Base-by-base conservation (phyloP, 208 protist genomes). In the Leishmania arabica region DNA sequence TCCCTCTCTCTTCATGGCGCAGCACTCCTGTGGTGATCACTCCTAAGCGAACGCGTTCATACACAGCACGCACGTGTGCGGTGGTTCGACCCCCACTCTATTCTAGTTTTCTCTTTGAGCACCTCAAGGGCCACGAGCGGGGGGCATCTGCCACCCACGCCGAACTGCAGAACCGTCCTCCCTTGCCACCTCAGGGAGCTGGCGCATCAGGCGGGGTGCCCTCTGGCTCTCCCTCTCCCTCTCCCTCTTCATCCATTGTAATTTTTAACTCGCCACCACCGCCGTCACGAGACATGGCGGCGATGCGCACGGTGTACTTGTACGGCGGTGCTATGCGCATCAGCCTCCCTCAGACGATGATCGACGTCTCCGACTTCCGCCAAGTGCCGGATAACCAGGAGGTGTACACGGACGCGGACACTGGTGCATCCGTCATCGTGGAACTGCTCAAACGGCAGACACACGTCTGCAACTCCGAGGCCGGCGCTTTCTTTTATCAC, bases 301-400 rank as follows among this genome's bases (percentile, higher is more conserved):
- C 64, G 37, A 77, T 34, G 64, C 81, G 64, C 17, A 77, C 49
- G 31, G 84, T 91, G 0, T 80, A 91, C 24, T 77, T 97, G 34
- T 97, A 89, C 84, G 93, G 93, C 49, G 93, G 93, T 2, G 93
- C 93, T 40, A 95, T 97, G 80, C 79, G 76, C 34, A 86, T 86
- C 31, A 17, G 62, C 7, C 66, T 95, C 37, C 88, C 91, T 19
- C 31, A 47, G 13, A 42, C 77, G 45, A 79, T 90, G 73, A 76
- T 75, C 0, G 93, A 97, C 78, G 88, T 93, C 49, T 95, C 91
- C n/a, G 80, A 87, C 58, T 89, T 93, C 34, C 88, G 91, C 5
- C 91, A 94, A 65, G 89, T 97, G 58, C 93, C 93, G 3, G 93
- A 97, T 83, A 87, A 92, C 54, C 92, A 95, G 71, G 91, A 97